Evolutionary conservation across 2,329 filamentous ascomycete species (phyloP), one percentile per base, ranked within the genome.

Genomic region (Sarocladium strictum): DNA sequence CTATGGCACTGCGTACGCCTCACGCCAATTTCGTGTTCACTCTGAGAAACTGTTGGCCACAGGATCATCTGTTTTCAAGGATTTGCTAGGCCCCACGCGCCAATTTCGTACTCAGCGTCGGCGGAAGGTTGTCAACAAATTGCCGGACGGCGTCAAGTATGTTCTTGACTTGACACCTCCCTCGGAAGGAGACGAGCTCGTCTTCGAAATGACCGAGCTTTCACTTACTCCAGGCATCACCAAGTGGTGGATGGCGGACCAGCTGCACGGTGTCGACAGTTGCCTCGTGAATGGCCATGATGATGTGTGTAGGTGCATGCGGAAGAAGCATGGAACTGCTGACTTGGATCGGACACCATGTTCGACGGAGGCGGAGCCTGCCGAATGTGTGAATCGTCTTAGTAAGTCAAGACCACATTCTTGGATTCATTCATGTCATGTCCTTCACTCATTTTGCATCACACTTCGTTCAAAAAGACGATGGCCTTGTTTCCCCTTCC

Each of bases 151-250:
- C 0, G 68, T 86, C 61, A 75, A 76, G 55, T 87, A 79, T 58
- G 69, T 86, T 17, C 61, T 89, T 33, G 84, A 89, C 59, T 71
- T 88, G 12, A 86, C 83, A 0, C 85, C 84, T 0, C 76, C 80
- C 0, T 67, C 68, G 0, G 78, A 85, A 62, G 85, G 82, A 1
- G 83, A 87, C 2, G 84, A 86, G 12, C 76, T 82, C 10, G 78
- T 85, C 1, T 76, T 80, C 23, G 72, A 81, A 56, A 73, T 84
- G 55, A 80, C 79, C 1, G 77, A 83, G 55, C 62, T 86, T 12
- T 85, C 77, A 12, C 76, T 85, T 53, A 79, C 83, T 0, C 65
- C 70, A 3, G 76, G 77, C 1, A 73, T 86, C 32, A 74, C 76
- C 26, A 71, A 72, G 15, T 87, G 84, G 84, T 77, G 76, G 65